These are phyloP conservation scores for Hypoxylon fuscum DNA, from an alignment of 495 filamentous ascomycete genomes.

Conservation along the genomic window DNA sequence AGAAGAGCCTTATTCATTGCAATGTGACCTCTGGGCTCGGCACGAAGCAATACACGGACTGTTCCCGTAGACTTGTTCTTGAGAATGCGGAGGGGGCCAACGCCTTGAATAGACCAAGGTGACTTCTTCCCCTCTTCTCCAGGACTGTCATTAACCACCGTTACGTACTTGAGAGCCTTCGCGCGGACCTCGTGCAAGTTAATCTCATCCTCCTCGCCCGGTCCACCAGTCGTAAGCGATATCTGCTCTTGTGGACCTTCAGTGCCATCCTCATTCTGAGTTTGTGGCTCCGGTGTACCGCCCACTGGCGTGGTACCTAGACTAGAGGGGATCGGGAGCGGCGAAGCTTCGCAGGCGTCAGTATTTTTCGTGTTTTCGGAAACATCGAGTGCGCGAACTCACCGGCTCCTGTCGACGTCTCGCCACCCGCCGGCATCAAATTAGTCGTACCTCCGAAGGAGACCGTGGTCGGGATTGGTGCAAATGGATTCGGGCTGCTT, in stretches of 20 bases:
- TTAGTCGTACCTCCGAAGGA: constrained; percentile 20
- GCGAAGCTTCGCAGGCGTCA: constrained; percentile 50
- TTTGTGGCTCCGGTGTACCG: constrained; percentile 67
- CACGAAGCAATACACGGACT: constrained; percentile 71
- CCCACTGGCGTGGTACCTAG: constrained; percentile 67
- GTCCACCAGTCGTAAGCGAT: constrained; percentile 67
- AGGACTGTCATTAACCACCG: constrained; percentile 47
- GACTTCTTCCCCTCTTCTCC: constrained; percentile 51
- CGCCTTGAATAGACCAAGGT: constrained; percentile 67
- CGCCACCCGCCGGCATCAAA: constrained; percentile 49
- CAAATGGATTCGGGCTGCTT: constrained; percentile 26
- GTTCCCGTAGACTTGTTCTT: constrained; percentile 70
- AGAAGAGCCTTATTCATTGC: constrained; percentile 72
- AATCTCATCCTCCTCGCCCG: constrained; percentile 77
- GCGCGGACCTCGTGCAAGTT: constrained; percentile 69
- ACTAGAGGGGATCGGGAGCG: constrained; percentile 60
- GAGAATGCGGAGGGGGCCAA: constrained; percentile 72
- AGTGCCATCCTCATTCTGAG: constrained; percentile 61
- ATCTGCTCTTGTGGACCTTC: constrained; percentile 64
- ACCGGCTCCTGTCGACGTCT: constrained; percentile 57
- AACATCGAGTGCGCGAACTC: constrained; percentile 29
- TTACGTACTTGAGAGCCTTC: constrained; percentile 65
- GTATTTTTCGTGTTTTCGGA: constrained; percentile 3
- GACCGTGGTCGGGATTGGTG: constrained; percentile 22
- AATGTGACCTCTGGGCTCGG: constrained; percentile 73